phyloP scores from a whole-genome alignment of 2,329 filamentous ascomycete genomes.

The Exophiala dermatitidis region DNA sequence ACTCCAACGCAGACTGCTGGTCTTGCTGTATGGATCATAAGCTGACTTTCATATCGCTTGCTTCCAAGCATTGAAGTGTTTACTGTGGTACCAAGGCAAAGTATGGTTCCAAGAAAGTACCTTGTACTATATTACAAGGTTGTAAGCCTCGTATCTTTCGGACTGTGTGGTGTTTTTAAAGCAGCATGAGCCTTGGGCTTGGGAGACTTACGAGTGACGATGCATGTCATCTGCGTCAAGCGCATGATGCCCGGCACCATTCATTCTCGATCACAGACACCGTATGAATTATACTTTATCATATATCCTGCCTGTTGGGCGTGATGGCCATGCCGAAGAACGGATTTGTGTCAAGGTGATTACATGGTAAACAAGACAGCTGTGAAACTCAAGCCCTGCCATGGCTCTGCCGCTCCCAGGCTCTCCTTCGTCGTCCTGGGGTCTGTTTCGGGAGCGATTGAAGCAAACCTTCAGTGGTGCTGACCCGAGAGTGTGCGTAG shows the following conservation, averaged over 20 bases:
- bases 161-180: neutral
- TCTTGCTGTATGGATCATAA: too few relatives aligned
- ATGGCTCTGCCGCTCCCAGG: conserved; percentile 49
- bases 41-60: too few relatives aligned
- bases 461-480: conserved; percentile 57
- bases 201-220: neutral
- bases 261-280: neutral
- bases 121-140: too few relatives aligned
- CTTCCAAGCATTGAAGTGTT: too few relatives aligned
- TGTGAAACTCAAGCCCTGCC: neutral
- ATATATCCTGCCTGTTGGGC: neutral
- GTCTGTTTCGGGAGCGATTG: conserved; percentile 62
- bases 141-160: too few relatives aligned
- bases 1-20: too few relatives aligned
- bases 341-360: neutral
- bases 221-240: neutral
- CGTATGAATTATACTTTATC: too few relatives aligned
- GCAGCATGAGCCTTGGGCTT: neutral
- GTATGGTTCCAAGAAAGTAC: too few relatives aligned
- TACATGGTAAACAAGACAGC: neutral
- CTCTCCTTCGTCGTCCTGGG: conserved; percentile 60
- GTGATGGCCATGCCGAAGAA: neutral
- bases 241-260: neutral
- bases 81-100: too few relatives aligned
- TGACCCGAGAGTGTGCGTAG: conserved; percentile 63